Base-by-base conservation (phyloP, 2,329 filamentous ascomycete genomes). In the Didymellaceae sp. region DNA sequence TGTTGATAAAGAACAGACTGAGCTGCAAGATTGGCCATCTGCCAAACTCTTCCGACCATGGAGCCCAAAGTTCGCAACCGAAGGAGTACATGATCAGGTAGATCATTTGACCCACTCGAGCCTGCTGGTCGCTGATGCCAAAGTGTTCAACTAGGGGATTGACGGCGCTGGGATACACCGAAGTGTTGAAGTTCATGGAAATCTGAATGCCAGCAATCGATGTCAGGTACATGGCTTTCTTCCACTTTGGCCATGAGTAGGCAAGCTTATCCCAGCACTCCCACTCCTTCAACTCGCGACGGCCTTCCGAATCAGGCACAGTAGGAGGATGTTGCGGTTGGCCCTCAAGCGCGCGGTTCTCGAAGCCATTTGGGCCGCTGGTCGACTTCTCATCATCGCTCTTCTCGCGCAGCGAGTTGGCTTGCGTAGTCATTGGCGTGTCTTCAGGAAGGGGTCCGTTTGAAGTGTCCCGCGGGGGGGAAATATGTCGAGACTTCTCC, bases 1-100 rank as follows among this genome's bases (percentile, higher is more conserved):
- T 83, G 86, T 53, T 89, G 85, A 58, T 67, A 37, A 61, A 63
- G 17, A 62, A 88, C 85, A 78, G 81, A 90, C 54, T 65, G 82
- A 87, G 24, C 82, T 81, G 10, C 78, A 83, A 4, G 76, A 81
- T 41, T 77, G n/a, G 80, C 77, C 63, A 67, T 24, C 63, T 40
- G 89, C 71, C 90, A 53, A 92, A 79, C 63, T 94, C 90, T 20
- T 94, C 90, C 33, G 83, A 88, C 88, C 89, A 81, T 59, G 17
- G 90, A 0, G 90, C 90, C 90, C 90, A 94, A 0, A 92, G 80
- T 71, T 94, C 90, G 68, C 90, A 94, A 22, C 90, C 90, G 67
- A 94, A 91, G 32, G 89, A 89, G 68, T 94, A 94, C 5, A 86
- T 71, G 38, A 94, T 80, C 26, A 94, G 75, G 74, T 92, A 94